Base-by-base conservation (phyloP, 257 asterid species). In the Lycium barbarum region DNA sequence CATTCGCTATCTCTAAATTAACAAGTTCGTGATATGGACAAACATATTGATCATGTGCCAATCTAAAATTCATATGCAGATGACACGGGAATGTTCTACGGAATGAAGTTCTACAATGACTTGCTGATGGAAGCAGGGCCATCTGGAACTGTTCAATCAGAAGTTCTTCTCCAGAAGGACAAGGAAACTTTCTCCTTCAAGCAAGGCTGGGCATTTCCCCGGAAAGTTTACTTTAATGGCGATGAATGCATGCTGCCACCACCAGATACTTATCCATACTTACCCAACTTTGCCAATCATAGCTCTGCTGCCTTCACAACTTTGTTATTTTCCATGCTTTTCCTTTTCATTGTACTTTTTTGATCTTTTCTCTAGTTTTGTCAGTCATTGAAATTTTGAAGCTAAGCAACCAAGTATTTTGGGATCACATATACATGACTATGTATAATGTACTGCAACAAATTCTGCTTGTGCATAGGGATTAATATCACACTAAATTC, bases 151-250 rank as follows among this genome's bases (percentile, higher is more conserved):
- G 93, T 95, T 0, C 99, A 95, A 86, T 95, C 98, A 7, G 98
- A 94, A 84, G 89, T 91, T 10, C 94, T 95, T 15, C 87, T 95
- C 40, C 95, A 91, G 89, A 95, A 95, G 90, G 96, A 93, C 68
- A 88, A 86, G 85, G 83, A 92, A 81, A 92, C 95, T 0, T 95
- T 95, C 83, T 89, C 91, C 20, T 68, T 95, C 73, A 92, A 92
- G 80, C 93, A 95, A 88, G 99, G 98, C 85, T 95, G 99, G 98
- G 97, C 96, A 1, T 95, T 95, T 61, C 99, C 99, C 9, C 90
- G 98, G 83, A 94, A 92, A 88, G 93, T 95, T 1, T 95, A 94
- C 82, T 95, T 94, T 93, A 95, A 95, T 47, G 99, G 99, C 10
- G 97, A 95, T 20, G 97, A 95, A 59, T 95, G 99, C 49, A 91